A percentile compares a stretch with the other conserved stretches of the same genome.
Conservation (phyloP, 179 eudicot species). For the Gypsophila paniculata region DNA sequence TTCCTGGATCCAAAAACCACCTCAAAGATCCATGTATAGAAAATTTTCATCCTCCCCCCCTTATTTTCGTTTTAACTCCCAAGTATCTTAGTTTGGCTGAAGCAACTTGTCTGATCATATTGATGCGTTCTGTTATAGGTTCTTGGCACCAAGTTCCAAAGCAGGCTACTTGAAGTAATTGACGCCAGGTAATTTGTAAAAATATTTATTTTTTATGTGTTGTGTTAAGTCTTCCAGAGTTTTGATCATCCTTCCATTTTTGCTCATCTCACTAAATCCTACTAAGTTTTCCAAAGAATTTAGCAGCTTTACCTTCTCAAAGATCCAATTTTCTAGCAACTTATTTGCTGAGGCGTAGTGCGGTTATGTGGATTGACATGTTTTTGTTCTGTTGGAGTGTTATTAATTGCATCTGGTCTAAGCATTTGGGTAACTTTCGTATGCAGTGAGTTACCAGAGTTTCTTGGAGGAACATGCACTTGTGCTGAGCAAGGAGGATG, state of each 20-base stretch:
- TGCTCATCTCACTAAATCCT: background rate
- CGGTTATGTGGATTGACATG: background rate
- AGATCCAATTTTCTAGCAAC: background rate
- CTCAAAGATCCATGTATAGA: slow-evolving; percentile 26
- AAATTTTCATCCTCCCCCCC: background rate
- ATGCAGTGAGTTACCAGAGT: slow-evolving; percentile 89
- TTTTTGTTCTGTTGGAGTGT: background rate
- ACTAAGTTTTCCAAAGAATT: background rate
- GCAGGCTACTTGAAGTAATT: slow-evolving; percentile 58
- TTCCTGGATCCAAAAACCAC: slow-evolving; percentile 72
- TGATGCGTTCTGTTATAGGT: slow-evolving; percentile 38
- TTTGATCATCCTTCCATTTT: background rate
- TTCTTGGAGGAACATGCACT: slow-evolving; percentile 82
- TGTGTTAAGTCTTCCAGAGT: background rate
- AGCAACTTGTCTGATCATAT: background rate
- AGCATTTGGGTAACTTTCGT: background rate
- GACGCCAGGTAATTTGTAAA: slow-evolving; percentile 47
- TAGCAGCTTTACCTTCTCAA: background rate
- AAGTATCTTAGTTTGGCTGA: background rate
- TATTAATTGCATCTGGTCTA: slow-evolving; percentile 3
- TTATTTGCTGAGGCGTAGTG: background rate
- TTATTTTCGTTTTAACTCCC: background rate
- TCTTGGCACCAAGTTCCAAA: slow-evolving; percentile 62
- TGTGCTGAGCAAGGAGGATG: slow-evolving; percentile 87
- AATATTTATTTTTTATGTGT: background rate